Base-by-base conservation (phyloP, 1,284 basidiomycete species). In the Singerocomus inundabilis region DNA sequence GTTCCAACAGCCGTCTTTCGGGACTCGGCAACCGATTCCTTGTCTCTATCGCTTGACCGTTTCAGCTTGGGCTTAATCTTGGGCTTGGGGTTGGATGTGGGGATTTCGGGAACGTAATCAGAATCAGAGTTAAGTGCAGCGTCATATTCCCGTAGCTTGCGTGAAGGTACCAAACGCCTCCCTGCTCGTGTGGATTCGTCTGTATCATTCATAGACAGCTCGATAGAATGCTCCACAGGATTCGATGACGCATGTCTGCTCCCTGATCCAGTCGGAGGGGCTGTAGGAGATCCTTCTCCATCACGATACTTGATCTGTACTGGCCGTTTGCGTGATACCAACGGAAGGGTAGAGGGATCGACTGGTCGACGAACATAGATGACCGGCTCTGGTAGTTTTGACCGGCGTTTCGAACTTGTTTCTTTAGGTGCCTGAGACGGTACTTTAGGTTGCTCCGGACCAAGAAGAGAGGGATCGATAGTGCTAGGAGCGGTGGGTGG, bases 301-400 rank as follows among this genome's bases (percentile, higher is more conserved):
- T 57, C 57, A 5, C 64, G 67, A 18, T 66, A 66, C 39, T 68
- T 66, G 46, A 66, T 70, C 43, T 57, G 66, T 15, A 66, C 66
- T 1, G 53, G 24, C 18, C 62, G 64, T 45, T 63, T 69, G 24
- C 54, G 54, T 3, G 58, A 45, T 26, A 55, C 33, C 34, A 59
- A 13, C 26, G 66, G 60, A 8, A 58, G 11, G 21, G 41, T 34
- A 13, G 61, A 62, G 1, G 57, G 46, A 38, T 66, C 56, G 2
- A 59, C 48, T 1, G 66, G 66, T 37, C 64, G 59, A 41, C 64
- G 67, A 13, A 66, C 38, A 38, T 66, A 66, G 26, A 67, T 54
- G 34, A 70, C 50, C 3, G 67, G 64, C 13, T 59, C 55, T 3
- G 64, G 54, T 18, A 67, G 29, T 12, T 50, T 57, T 11, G 54